Base-by-base conservation (phyloP, 768 basidiomycete species). In the Paxillus involutus region DNA sequence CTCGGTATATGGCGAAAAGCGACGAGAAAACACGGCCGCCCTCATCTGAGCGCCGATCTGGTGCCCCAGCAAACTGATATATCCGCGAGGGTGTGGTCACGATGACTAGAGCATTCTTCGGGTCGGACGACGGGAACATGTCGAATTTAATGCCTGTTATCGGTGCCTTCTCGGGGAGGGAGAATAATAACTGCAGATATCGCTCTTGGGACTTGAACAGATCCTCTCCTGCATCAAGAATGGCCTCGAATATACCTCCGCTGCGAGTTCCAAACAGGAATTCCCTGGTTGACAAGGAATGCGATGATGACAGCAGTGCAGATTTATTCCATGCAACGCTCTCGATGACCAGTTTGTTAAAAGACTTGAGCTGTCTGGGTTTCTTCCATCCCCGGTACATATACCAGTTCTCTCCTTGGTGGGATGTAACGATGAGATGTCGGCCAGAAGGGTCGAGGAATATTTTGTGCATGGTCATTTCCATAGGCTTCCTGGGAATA, bases 361-460 rank as follows among this genome's bases (percentile, higher is more conserved):
- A 88, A 8, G 77, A 75, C 64, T 91, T 88, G 49, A 98, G 75
- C 42, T 80, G 86, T 42, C 83, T 81, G 0, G 92, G 88, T 63
- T 94, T 91, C 75, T 89, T 89, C 83, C 87, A 88, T 9, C 81
- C 79, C 49, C 81, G 78, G 63, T 84, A 94, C 4, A 94, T 74
- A 66, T 98, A 98, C 86, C 91, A 98, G 57, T 92, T 95, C 66
- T 99, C 95, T 47, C 94, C 94, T 63, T 92, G 85, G 12, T 75
- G 76, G 9, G 94, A 94, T 0, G 92, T 91, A 49, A 96, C 79
- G 40, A 98, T 72, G 47, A 96, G 81, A 73, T 98, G 97, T 33
- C 90, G 80, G 4, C 95, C 95, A 0, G 94, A 89, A 13, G 95
- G 95, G 69, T 98, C 95, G 67, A 91, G 82, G 73, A 94, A 98